Evolutionary conservation across 805 yeast genomes (phyloP), one percentile per base, ranked within the genome.

Genomic region (Candida incommunis): DNA sequence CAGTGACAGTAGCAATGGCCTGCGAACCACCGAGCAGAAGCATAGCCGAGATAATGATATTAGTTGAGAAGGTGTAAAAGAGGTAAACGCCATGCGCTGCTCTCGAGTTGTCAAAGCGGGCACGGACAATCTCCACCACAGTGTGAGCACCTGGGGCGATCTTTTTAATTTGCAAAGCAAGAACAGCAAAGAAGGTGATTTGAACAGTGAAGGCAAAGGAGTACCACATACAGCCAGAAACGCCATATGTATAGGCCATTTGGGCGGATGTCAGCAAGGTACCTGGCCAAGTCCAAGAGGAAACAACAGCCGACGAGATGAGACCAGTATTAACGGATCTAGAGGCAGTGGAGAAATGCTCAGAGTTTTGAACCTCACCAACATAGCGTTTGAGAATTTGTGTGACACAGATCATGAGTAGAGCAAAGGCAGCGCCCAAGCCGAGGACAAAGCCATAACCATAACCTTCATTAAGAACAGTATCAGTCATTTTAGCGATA

Each of bases 381-480:
- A 52, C 41, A 37, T 45, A 52, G n/a, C 43, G 40, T 26, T 43
- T 48, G 18, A 56, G 53, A 23, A 56, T 22, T 41, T 42, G 37
- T 22, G 61, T 54, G 31, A 52, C 46, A 26, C 59, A 47, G 20
- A 71, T 58, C 57, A 58, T 58, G 18, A 53, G 51, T 2, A 46
- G 43, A 20, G 63, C 58, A 58, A 85, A 85, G 20, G 78, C 78
- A 37, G 78, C 72, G 40, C 94, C 94, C 31, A 85, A 68, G 18
- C 94, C 94, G 29, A 82, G 78, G 23, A 85, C 82, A 47, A 85
- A 77, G 24, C 81, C 94, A 53, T 84, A 84, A 3, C 94, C 94
- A 2, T 82, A 86, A 40, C 84, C 80, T 61, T 31, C 37, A 18
- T 31, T 31, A 7, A 31, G 20, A 16, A 31, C 37, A 9, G 37